Conservation (phyloP, 108 stramenopile species). For the Pseudonitzschia multistriata region DNA sequence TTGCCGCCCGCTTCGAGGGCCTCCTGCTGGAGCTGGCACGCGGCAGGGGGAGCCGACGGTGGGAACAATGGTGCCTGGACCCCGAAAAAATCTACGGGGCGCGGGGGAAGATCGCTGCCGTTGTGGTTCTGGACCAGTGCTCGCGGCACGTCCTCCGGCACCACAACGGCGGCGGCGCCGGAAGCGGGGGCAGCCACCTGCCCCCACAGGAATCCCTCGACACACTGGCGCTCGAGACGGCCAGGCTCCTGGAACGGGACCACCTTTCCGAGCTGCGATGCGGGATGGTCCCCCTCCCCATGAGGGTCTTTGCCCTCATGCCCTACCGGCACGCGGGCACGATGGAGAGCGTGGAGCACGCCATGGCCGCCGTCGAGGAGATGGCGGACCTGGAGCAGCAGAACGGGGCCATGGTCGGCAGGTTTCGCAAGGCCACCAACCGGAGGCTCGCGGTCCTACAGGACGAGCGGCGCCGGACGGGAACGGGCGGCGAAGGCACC, state of each 20-base stretch:
- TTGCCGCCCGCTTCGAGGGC: slow-evolving; percentile 52
- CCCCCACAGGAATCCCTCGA: slow-evolving; percentile 52
- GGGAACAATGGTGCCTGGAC: slow-evolving; percentile 47
- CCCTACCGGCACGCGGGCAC: slow-evolving; percentile 77
- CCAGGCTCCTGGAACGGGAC: slow-evolving; percentile 42
- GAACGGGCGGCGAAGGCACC: slow-evolving; percentile 18
- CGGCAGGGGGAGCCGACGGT: not conserved
- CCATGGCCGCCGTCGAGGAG: slow-evolving; percentile 53
- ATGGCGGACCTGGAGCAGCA: slow-evolving; percentile 31
- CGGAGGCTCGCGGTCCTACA: slow-evolving; percentile 75
- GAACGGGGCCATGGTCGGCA: slow-evolving; percentile 66
- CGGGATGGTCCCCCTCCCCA: slow-evolving; percentile 79
- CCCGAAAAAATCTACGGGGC: slow-evolving; percentile 51
- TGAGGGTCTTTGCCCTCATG: slow-evolving; percentile 80
- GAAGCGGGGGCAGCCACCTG: not conserved
- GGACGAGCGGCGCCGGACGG: slow-evolving; percentile 71
- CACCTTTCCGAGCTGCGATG: slow-evolving; percentile 59
- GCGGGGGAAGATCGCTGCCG: slow-evolving; percentile 79
- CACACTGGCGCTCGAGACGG: slow-evolving; percentile 48
- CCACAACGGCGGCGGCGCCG: not conserved
- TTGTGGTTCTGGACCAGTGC: slow-evolving; percentile 84
- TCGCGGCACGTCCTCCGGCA: slow-evolving; percentile 77
- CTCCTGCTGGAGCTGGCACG: slow-evolving; percentile 39
- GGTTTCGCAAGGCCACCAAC: slow-evolving; percentile 86
- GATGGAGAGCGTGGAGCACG: slow-evolving; percentile 54